A percentile compares a stretch with the other conserved stretches of the same genome.
Conservation (phyloP, 148 eudicot genomes). For the Chenopodium album region DNA sequence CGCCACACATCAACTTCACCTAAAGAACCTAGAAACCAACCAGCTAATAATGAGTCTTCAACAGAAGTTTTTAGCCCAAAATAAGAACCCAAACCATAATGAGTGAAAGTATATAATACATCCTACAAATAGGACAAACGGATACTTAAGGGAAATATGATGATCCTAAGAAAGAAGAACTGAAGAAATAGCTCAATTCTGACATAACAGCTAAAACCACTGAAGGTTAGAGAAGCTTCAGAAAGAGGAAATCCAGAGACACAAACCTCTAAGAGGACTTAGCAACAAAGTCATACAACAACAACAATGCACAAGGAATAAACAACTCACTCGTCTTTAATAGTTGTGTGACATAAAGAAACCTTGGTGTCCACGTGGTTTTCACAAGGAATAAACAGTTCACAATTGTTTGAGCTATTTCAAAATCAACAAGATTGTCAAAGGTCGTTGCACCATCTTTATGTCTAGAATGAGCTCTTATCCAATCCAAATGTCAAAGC, state of each 20-base stretch:
- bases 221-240: not conserved
- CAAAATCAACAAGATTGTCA: not conserved
- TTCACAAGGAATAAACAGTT: not conserved
- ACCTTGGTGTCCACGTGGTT: constrained; percentile 63
- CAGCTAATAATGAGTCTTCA: constrained; percentile 15
- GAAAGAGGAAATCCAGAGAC: constrained; percentile 19
- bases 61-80: constrained; percentile 11
- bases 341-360: constrained; percentile 34
- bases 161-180: constrained; percentile 17
- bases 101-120: constrained; percentile 15
- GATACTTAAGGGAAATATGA: constrained; percentile 9
- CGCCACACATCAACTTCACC: not conserved
- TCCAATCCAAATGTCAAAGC: not conserved
- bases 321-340: constrained; percentile 49
- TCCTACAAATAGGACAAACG: constrained; percentile 22
- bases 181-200: constrained; percentile 20
- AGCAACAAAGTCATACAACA: constrained; percentile 43
- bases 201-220: constrained; percentile 40
- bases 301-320: constrained; percentile 74
- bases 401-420: not conserved
- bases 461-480: not conserved
- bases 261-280: constrained; percentile 36
- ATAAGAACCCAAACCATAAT: constrained; percentile 11
- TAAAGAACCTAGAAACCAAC: constrained; percentile 6
- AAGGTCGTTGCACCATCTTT: not conserved